Base-by-base conservation (phyloP, 176 grass and related monocot genomes). In the Tillandsia fasciculata region DNA sequence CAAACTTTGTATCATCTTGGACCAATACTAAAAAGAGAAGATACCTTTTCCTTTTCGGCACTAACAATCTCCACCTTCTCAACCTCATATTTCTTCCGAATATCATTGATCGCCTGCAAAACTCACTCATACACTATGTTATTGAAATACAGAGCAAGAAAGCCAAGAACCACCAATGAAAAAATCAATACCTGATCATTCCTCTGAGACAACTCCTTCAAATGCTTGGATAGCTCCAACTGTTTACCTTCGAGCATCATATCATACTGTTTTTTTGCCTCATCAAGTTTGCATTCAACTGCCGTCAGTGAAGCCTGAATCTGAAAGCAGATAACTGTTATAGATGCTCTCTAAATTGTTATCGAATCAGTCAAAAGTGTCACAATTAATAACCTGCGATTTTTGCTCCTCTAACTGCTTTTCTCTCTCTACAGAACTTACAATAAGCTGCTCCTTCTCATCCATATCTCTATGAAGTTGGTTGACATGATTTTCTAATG, bases 221-320 rank as follows among this genome's bases (percentile, higher is more conserved):
- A 72, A 85, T 96, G 89, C 71, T 85, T 92, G 52, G 89, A 96
- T 75, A 96, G 83, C 81, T 96, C 93, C 78, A 92, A 68, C 70
- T 92, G 79, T 87, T 92, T 90, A 70, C 89, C 86, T 82, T 92
- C 88, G 68, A 96, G 89, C 86, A 96, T 87, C 76, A 82, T 54
- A 84, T 92, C 79, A 67, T 96, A 87, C 79, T 92, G 86, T 76
- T 71, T 87, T 77, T 83, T 96, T 68, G 81, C 89, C 50, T 92
- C 86, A 15, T 15, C 79, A 77, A 96, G 87, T 79, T 92, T 82
- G 72, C 73, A 78, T 87, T 92, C 89, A 53, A 76, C 77, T 83
- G 86, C 69, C 51, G 69, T 33, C 57, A 92, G 83, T 75, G 65
- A 92, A 69, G 70, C 81, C 79, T 90, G 85, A 56, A 90, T 61